Base-by-base conservation (phyloP, 1,139 yeast species). In the Kazachstania sp. region DNA sequence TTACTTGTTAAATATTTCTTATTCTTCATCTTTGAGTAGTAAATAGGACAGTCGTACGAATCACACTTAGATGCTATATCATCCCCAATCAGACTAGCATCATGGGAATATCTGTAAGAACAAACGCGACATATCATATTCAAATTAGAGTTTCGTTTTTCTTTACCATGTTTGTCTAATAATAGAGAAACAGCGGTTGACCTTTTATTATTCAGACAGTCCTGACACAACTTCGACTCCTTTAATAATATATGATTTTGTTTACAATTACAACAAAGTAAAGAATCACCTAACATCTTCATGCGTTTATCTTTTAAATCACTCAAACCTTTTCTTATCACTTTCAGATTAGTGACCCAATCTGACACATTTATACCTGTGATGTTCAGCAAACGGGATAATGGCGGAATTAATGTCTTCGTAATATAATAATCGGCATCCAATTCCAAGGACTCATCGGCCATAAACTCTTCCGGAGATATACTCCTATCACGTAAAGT, bases 381-480 rank as follows among this genome's bases (percentile, higher is more conserved):
- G 26, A 90, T 68, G 58, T 82, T 84, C 64, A 92, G 86, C 3
- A 92, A 69, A 49, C 98, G 71, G 54, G 86, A 95, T 46, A 92
- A 66, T 0, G 98, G 97, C 1, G 98, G 98, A 4, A 90, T 78
- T 45, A 92, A 66, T 5, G 86, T 87, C 57, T 86, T 82, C 2
- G 77, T 77, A 44, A 92, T 87, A 63, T 92, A 92, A 62, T 92
- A 92, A 39, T 85, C 88, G 30, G 83, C 74, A 58, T 92, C 98
- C 16, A 92, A 65, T 44, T 69, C 72, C 47, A 73, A 59, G 1
- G 72, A 73, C 2, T 67, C 65, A 36, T 78, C 69, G 2, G 66
- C 63, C 26, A 87, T 65, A 51, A 83, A 78, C 31, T 81, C 86
- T 49, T 78, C 83, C 0, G 97, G 97, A 0, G 94, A 70, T 5